Evolutionary conservation across 2,329 filamentous ascomycete genomes (phyloP), one percentile per base, ranked within the genome.

Genomic region (Lachnum nothofagi): DNA sequence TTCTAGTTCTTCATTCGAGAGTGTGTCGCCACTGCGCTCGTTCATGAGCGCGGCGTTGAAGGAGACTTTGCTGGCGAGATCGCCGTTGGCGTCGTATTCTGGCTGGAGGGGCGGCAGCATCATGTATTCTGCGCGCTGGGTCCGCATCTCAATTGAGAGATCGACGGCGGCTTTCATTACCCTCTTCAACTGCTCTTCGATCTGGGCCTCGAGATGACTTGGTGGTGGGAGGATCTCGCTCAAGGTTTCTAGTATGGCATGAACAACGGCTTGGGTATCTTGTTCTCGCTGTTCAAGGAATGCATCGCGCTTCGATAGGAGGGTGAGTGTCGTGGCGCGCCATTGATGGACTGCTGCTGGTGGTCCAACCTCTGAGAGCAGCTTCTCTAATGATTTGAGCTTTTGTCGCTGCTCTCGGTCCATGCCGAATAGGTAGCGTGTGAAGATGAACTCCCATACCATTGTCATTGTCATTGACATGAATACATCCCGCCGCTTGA

Each of bases 391-490:
- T 27, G 86, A 83, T 73, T 98, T 97, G 67, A 98, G 84, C 70
- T 97, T 97, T 69, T 97, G 91, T 61, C 93, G 83, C 70, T 98
- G 93, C 69, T 97, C 93, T 61, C 91, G 82, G 67, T 98, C 93
- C 89, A 98, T 95, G 61, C 93, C 93, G 67, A 98, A 98, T 22
- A 98, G 82, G 68, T 98, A 98, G 56, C 93, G 83, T 7, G 91
- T 96, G 66, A 98, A 98, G 65, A 98, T 85, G 64, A 94, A 96
- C 69, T 98, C 93, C 91, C 91, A 98, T 44, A 98, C 84, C 90
- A 98, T 96, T 53, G 87, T 93, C 91, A 97, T 97, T 48, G 91
- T 88, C 68, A 98, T 90, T 31, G 90, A 93, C 89, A 97, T 96
- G 76, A 98, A 96, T 50, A 97, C 84, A 67, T 97, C 91, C 52